A percentile compares a stretch with the other conserved stretches of the same genome.
Conservation (phyloP, 495 filamentous ascomycete species). For the Aspergillus ellipticus region DNA sequence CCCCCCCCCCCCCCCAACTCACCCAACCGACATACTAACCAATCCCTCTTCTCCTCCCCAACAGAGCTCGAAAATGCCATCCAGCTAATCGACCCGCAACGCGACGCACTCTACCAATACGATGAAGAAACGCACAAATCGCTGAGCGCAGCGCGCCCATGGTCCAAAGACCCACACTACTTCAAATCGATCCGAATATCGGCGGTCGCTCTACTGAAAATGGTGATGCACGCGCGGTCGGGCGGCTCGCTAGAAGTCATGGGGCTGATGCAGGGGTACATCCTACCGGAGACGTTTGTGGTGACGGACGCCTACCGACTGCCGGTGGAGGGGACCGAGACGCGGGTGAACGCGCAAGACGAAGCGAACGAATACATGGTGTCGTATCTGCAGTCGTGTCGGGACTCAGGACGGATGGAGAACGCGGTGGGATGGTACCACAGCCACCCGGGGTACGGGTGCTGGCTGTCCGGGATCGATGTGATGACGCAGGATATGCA, state of each 20-base stretch:
- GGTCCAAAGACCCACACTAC: slow-evolving; percentile 77
- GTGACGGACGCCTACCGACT: slow-evolving; percentile 93
- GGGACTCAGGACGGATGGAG: slow-evolving; percentile 73
- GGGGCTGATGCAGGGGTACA: slow-evolving; percentile 98
- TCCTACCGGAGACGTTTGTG: slow-evolving; percentile 73
- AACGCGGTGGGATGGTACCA: slow-evolving; percentile 99
- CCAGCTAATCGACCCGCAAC: slow-evolving; percentile 74
- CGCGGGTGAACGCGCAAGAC: slow-evolving; percentile 89
- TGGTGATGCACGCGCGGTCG: slow-evolving; percentile 97
- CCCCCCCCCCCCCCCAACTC: too few species aligned
- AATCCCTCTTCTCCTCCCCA: too few species aligned
- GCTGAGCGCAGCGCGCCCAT: slow-evolving; percentile 59
- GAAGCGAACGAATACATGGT: slow-evolving; percentile 98
- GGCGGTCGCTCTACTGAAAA: slow-evolving; percentile 91
- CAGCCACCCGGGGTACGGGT: slow-evolving; percentile 95
- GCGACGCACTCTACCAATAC: slow-evolving; percentile 90
- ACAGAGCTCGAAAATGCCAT: slow-evolving; percentile 87
- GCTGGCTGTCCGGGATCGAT: slow-evolving; percentile 96
- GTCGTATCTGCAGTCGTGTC: slow-evolving; percentile 69
- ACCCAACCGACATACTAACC: slow-evolving; percentile 13
- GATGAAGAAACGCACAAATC: slow-evolving; percentile 60
- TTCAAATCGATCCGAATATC: slow-evolving; percentile 94
- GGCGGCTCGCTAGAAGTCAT: slow-evolving; percentile 93
- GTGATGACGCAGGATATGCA: slow-evolving; percentile 82
- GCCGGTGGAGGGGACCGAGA: slow-evolving; percentile 97